phyloP scores from a whole-genome alignment of 2,329 filamentous ascomycete species.

The Neoarthrinium moseri region DNA sequence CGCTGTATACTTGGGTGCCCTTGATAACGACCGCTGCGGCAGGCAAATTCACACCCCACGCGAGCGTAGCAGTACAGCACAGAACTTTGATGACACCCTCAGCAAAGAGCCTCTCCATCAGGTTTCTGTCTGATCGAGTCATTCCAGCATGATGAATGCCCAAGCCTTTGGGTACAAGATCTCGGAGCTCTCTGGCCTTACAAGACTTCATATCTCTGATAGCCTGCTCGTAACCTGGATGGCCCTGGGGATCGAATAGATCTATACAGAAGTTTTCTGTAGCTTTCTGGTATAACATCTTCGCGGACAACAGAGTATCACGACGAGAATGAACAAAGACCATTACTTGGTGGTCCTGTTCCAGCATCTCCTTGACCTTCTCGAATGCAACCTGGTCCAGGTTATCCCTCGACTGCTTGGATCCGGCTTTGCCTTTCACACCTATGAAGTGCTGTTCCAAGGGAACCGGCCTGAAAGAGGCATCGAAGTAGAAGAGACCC shows the following conservation, averaged over 20 bases:
- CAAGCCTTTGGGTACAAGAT: slow-evolving; percentile 85
- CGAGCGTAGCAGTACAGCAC: slow-evolving; percentile 95
- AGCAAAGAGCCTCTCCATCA: slow-evolving; percentile 90
- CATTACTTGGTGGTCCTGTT: slow-evolving; percentile 94
- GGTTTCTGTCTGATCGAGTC: slow-evolving; percentile 87
- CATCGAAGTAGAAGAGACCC: slow-evolving; percentile 95
- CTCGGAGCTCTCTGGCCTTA: slow-evolving; percentile 81
- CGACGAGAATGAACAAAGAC: slow-evolving; percentile 97
- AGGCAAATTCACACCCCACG: slow-evolving; percentile 98
- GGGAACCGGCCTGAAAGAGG: slow-evolving; percentile 92
- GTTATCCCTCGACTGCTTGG: slow-evolving; percentile 82
- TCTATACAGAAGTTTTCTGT: slow-evolving; percentile 75
- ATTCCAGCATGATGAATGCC: slow-evolving; percentile 97
- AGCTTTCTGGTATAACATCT: slow-evolving; percentile 83
- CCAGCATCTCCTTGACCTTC: slow-evolving; percentile 91
- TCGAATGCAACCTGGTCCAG: slow-evolving; percentile 86
- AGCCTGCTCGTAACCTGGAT: slow-evolving; percentile 78
- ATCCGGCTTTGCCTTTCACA: slow-evolving; percentile 85
- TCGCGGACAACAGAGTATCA: slow-evolving; percentile 87
- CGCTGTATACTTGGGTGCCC: slow-evolving; percentile 94
- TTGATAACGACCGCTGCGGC: slow-evolving; percentile 98
- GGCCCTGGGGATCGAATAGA: slow-evolving; percentile 76
- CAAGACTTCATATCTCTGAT: slow-evolving; percentile 82
- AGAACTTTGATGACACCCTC: slow-evolving; percentile 95
- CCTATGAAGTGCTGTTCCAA: slow-evolving; percentile 97